Percentiles rank a stretch among this genome's conserved stretches.
Evolutionary conservation across 345 rosid genomes (phyloP).

Genomic region (Pistacia atlantica): DNA sequence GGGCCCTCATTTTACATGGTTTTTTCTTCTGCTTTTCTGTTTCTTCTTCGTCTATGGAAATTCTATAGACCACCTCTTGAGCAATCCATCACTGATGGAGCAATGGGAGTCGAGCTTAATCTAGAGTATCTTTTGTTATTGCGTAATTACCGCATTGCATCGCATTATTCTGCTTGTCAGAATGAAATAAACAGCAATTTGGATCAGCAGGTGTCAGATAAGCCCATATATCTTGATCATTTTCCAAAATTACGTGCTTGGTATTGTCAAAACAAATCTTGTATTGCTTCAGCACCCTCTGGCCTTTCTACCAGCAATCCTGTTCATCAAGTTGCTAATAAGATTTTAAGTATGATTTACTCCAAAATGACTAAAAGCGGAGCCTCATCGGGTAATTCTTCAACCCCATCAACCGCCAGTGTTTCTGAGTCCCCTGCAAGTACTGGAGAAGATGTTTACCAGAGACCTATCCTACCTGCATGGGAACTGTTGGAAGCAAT

Average conservation of each 20-base stretch:
- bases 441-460: slow-evolving; percentile 47
- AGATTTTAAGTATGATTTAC: slow-evolving; percentile 60
- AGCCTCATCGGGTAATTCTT: slow-evolving; percentile 39
- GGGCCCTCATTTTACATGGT: slow-evolving; percentile 57
- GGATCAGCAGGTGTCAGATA: slow-evolving; percentile 31
- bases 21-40: slow-evolving; percentile 67
- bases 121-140: slow-evolving; percentile 60
- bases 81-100: slow-evolving; percentile 38
- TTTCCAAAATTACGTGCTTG: slow-evolving; percentile 67
- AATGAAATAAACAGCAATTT: slow-evolving; percentile 27
- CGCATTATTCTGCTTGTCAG: slow-evolving; percentile 26
- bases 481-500: slow-evolving; percentile 74
- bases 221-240: slow-evolving; percentile 46
- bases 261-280: slow-evolving; percentile 68
- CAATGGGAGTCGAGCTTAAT: slow-evolving; percentile 46
- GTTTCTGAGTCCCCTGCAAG: slow-evolving; percentile 38
- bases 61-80: slow-evolving; percentile 63
- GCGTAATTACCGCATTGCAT: slow-evolving; percentile 45
- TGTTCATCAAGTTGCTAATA: slow-evolving; percentile 62
- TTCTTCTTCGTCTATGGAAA: slow-evolving; percentile 78
- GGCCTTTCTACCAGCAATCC: slow-evolving; percentile 49
- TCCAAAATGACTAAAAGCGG: slow-evolving; percentile 44
- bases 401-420: slow-evolving; percentile 38
- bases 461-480: slow-evolving; percentile 59
- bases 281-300: slow-evolving; percentile 60